These are phyloP conservation scores for Pneumocystis jirovecii DNA, from an alignment of 1,139 yeast genomes.

Conservation along the genomic window DNA sequence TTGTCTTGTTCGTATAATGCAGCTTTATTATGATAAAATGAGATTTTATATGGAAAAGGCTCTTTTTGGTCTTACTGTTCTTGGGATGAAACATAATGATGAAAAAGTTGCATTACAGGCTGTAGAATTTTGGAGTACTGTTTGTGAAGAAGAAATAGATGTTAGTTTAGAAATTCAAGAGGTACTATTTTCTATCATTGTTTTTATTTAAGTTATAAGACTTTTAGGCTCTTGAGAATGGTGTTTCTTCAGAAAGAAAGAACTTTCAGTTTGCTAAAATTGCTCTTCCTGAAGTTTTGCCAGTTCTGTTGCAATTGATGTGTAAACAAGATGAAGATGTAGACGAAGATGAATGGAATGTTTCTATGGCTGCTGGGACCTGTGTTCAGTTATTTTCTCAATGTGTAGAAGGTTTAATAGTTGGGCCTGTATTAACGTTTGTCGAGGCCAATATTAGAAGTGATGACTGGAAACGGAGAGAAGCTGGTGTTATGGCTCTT, in stretches of 20 bases:
- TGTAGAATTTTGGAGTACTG: conserved; percentile 95
- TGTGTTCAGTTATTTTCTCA: conserved; percentile 89
- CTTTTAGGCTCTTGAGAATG: conserved; percentile 19
- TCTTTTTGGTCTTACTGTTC: conserved; percentile 70
- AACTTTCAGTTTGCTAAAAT: conserved; percentile 61
- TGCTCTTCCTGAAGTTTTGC: conserved; percentile 74
- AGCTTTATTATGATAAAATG: conserved; percentile 77
- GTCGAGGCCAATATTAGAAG: conserved; percentile 57
- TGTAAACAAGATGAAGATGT: conserved; percentile 75
- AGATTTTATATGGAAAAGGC: conserved; percentile 95
- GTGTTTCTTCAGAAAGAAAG: conserved; percentile 17
- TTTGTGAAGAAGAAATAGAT: conserved; percentile 89
- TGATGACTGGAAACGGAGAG: conserved; percentile 70
- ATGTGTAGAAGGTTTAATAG: conserved; percentile 71
- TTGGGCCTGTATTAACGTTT: conserved; percentile 68
- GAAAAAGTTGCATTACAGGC: conserved; percentile 96
- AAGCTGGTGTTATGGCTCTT: conserved; percentile 98
- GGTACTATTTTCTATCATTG: conserved; percentile 24
- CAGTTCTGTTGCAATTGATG: conserved; percentile 62
- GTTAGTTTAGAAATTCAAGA: conserved; percentile 56
- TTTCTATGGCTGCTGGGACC: conserved; percentile 97
- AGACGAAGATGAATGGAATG: conserved; percentile 91
- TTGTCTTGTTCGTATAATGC: conserved; percentile 84
- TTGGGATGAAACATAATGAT: conserved; percentile 78
- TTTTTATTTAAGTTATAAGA: background rate